phyloP scores from a whole-genome alignment of 768 basidiomycete species.

The Grammothele lineata region DNA sequence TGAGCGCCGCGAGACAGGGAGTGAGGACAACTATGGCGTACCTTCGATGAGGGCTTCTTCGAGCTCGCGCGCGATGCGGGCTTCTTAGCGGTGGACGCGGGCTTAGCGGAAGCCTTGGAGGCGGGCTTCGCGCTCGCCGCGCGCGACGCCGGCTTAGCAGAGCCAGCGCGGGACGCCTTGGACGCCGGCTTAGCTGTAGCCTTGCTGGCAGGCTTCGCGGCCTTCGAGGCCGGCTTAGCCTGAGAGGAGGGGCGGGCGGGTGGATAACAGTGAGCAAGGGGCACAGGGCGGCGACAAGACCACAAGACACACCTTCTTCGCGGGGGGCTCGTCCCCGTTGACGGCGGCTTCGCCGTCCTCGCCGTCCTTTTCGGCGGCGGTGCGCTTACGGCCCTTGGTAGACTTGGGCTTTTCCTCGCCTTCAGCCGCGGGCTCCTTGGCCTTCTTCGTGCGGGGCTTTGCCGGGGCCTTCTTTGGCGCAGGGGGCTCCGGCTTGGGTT shows the following conservation, averaged over 20 bases:
- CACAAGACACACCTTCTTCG: constrained; percentile 54
- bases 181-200: constrained; percentile 32
- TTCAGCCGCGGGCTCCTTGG: constrained; percentile 30
- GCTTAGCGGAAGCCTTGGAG: constrained; percentile 33
- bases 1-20: too few relatives aligned
- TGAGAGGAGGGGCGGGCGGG: constrained; percentile 19
- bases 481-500: constrained; percentile 52
- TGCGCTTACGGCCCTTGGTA: constrained; percentile 53
- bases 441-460: constrained; percentile 55
- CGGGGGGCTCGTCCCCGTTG: constrained; percentile 44
- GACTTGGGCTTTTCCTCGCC: constrained; percentile 34
- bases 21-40: constrained; percentile 12
- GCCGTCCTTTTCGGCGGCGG: constrained; percentile 35
- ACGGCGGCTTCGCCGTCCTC: constrained; percentile 36
- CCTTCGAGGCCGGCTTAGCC: constrained; percentile 42
- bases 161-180: constrained; percentile 22
- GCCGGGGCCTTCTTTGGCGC: constrained; percentile 52
- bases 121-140: constrained; percentile 32
- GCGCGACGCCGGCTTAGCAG: constrained; percentile 40
- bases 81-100: constrained; percentile 41
- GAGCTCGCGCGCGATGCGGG: constrained; percentile 56
- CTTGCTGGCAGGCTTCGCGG: constrained; percentile 31
- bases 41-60: constrained; percentile 66
- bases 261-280: not conserved
- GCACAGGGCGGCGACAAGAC: constrained; percentile 7